Percentiles rank a stretch among this genome's conserved stretches.
These are phyloP conservation scores for Erysimum cheiranthoides DNA, from an alignment of 345 rosid genomes.

Conservation along the genomic window DNA sequence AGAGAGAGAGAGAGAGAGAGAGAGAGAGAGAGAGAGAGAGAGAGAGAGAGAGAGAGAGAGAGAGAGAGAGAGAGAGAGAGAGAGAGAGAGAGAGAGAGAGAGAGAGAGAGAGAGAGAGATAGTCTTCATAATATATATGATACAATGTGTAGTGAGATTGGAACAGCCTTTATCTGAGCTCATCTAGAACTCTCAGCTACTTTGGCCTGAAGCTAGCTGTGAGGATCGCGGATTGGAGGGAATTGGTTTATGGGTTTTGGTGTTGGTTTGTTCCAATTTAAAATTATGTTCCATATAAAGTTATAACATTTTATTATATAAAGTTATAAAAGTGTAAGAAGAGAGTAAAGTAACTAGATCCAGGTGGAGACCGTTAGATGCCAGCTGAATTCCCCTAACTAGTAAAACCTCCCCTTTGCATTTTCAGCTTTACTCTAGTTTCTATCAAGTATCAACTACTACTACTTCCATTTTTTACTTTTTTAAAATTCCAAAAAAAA, in stretches of 20 bases:
- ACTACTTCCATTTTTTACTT: slow-evolving; percentile 1
- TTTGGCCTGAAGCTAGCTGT: slow-evolving; percentile 71
- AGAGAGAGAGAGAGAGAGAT: slow-evolving; percentile 48
- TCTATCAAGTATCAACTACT: slow-evolving; percentile 36
- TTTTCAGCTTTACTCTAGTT: slow-evolving; percentile 51
- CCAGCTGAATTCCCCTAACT: slow-evolving; percentile 71
- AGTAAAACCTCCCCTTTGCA: slow-evolving; percentile 49
- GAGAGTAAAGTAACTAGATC: slow-evolving; percentile 44
- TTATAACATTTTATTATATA: slow-evolving; percentile 5
- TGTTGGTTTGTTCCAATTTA: slow-evolving; percentile 35
- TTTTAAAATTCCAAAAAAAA: background rate
- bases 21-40: slow-evolving; percentile 41
- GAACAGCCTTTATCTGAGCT: slow-evolving; percentile 75
- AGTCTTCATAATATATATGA: slow-evolving; percentile 53
- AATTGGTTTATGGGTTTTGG: slow-evolving; percentile 39
- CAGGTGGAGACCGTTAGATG: slow-evolving; percentile 58
- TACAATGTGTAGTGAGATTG: slow-evolving; percentile 58
- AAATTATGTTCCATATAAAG: slow-evolving; percentile 15
- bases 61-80: slow-evolving; percentile 43
- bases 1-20: slow-evolving; percentile 47
- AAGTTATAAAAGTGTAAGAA: slow-evolving; percentile 31
- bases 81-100: slow-evolving; percentile 45
- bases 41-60: slow-evolving; percentile 49
- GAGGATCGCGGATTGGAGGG: slow-evolving; percentile 46
- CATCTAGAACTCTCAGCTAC: slow-evolving; percentile 68